Base-by-base conservation (phyloP, 441 rosid genomes). In the Syzygium syzygioides region DNA sequence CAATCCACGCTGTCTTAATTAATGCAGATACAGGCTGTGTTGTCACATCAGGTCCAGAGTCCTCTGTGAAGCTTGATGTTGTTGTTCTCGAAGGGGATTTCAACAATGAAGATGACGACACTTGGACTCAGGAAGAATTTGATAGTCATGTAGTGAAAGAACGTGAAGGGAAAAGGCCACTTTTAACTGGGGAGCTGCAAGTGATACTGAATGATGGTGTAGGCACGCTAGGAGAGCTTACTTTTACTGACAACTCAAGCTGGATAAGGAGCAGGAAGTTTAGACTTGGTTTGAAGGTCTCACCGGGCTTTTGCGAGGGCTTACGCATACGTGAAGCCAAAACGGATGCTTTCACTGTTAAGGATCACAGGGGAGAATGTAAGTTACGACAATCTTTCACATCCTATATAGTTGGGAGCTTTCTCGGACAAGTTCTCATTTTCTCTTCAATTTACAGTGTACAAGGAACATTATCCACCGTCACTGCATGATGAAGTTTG, bases 211-310 rank as follows among this genome's bases (percentile, higher is more conserved):
- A 56, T 52, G 87, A 55, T 41, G 87, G 87, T 1, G 14, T 85
- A 34, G 87, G 87, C 64, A 85, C 87, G 12, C 66, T 85, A 56
- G 87, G 87, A 45, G 87, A 85, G 87, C 64, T 85, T 30, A 85
- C 66, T 34, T 85, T 85, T 85, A 85, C 87, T 4, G 87, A 85
- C 64, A 85, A 85, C 50, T 85, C 87, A 45, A 85, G 87, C 64
- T 85, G 87, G 87, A 85, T 85, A 85, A 85, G 87, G 87, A 85
- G 87, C 68, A 56, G 87, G 68, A 85, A 85, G 68, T 85, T 85
- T 50, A 85, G 87, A 59, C 87, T 85, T 1, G 87, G 87, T 56
- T 55, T 85, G 87, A 85, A 85, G 87, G 87, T 85, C 64, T 56
- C 87, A 3, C 59, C 68, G 13, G 87, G 87, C 66, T 56, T 26